phyloP scores from a whole-genome alignment of 352 stramenopile genomes.

The Phytophthora fragariaefolia region DNA sequence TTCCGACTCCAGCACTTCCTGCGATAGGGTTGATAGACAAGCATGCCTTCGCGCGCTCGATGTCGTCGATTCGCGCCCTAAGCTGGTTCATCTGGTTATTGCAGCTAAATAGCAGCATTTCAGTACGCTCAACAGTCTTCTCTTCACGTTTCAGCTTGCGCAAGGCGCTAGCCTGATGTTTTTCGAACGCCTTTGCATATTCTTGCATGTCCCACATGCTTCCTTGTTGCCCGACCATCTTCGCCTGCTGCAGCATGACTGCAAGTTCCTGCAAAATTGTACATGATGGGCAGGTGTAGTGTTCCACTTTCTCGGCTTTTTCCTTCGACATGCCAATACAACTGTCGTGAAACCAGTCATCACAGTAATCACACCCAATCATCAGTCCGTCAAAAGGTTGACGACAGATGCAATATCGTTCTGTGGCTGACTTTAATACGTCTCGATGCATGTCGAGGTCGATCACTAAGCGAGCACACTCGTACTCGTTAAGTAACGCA shows the following conservation, averaged over 20 bases:
- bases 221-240: slow-evolving; percentile 57
- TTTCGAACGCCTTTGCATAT: slow-evolving; percentile 86
- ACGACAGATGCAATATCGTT: slow-evolving; percentile 91
- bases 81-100: slow-evolving; percentile 87
- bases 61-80: slow-evolving; percentile 70
- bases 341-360: slow-evolving; percentile 92
- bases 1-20: slow-evolving; percentile 16
- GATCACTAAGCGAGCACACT: slow-evolving; percentile 76
- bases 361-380: slow-evolving; percentile 89
- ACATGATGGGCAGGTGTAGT: slow-evolving; percentile 95
- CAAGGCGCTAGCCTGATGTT: slow-evolving; percentile 72
- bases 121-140: slow-evolving; percentile 81
- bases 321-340: slow-evolving; percentile 93
- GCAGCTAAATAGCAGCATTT: slow-evolving; percentile 79
- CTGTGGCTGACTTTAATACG: slow-evolving; percentile 92
- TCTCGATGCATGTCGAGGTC: slow-evolving; percentile 90
- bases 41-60: slow-evolving; percentile 68
- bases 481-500: slow-evolving; percentile 81
- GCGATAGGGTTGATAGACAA: slow-evolving; percentile 44
- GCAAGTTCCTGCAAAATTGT: slow-evolving; percentile 91
- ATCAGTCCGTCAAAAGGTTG: slow-evolving; percentile 92
- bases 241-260: slow-evolving; percentile 51
- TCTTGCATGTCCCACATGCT: slow-evolving; percentile 88
- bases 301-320: slow-evolving; percentile 95
- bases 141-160: slow-evolving; percentile 88